Evolutionary conservation across 257 asterid genomes (phyloP).

Genomic region (Cinchona pubescens): DNA sequence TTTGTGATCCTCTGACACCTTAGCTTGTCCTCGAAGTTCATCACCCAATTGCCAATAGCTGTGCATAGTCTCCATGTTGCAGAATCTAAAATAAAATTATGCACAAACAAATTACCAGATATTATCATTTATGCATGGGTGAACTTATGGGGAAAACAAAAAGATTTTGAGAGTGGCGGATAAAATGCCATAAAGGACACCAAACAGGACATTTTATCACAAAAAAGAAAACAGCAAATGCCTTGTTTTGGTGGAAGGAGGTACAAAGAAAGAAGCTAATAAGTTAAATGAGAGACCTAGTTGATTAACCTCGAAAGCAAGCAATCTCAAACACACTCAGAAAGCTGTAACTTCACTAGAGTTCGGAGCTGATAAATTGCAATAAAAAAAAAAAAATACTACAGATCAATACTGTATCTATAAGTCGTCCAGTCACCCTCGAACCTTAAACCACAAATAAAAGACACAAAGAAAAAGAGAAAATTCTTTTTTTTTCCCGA

Average conservation of each 20-base stretch:
- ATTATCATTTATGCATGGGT: constrained; percentile 14
- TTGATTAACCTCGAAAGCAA: background rate
- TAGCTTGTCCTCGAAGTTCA: constrained; percentile 89
- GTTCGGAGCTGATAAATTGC: background rate
- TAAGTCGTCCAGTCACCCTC: no score
- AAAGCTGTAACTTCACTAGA: background rate
- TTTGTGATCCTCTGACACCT: constrained; percentile 76
- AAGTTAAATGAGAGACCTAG: background rate
- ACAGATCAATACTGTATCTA: background rate
- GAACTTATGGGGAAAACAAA: background rate
- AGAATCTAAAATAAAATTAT: constrained; percentile 20
- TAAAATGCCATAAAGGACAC: background rate
- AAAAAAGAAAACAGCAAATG: background rate
- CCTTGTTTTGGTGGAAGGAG: background rate
- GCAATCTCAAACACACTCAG: background rate
- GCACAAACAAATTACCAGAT: background rate
- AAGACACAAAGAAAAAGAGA: background rate
- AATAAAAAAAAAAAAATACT: background rate
- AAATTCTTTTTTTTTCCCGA: background rate
- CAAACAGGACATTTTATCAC: background rate
- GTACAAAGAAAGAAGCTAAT: background rate
- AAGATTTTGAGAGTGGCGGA: background rate
- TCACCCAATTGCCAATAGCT: constrained; percentile 94
- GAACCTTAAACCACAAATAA: background rate
- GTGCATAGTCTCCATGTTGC: constrained; percentile 57